Conservation (phyloP, 306 rosid species). For the Prunus dulcis region DNA sequence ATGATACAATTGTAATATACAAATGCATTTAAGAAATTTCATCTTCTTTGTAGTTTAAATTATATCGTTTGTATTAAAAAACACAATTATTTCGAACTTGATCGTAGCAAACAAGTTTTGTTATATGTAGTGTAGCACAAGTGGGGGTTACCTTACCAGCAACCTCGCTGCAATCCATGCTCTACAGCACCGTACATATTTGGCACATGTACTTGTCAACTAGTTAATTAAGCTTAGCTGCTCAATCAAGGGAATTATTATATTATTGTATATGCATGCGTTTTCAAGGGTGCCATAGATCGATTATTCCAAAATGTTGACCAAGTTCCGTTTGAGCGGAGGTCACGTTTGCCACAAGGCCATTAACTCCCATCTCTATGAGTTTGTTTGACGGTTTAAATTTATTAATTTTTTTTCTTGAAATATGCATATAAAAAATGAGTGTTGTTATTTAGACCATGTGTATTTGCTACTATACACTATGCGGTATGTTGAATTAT, state of each 20-base stretch:
- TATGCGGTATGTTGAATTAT: too few relatives aligned
- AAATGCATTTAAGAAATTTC: too few relatives aligned
- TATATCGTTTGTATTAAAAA: too few relatives aligned
- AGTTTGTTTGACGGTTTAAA: too few relatives aligned
- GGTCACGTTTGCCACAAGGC: too few relatives aligned
- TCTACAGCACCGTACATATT: background rate
- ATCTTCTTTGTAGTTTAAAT: too few relatives aligned
- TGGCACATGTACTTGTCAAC: conserved; percentile 21
- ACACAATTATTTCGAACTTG: background rate
- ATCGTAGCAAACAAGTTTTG: conserved; percentile 25
- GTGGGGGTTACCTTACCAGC: background rate
- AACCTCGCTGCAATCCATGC: background rate
- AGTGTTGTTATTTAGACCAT: too few relatives aligned
- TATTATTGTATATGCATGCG: background rate
- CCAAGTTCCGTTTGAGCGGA: background rate
- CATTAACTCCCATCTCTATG: too few relatives aligned
- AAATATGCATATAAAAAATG: too few relatives aligned
- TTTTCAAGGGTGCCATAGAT: background rate
- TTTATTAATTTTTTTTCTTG: too few relatives aligned
- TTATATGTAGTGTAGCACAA: background rate
- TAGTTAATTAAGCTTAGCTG: background rate
- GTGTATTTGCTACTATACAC: too few relatives aligned
- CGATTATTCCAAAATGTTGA: background rate
- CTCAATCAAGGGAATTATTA: conserved; percentile 1
- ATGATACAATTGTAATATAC: too few relatives aligned